Evolutionary conservation across 352 stramenopile genomes (phyloP).

Genomic region (Phytophthora pistaciae): DNA sequence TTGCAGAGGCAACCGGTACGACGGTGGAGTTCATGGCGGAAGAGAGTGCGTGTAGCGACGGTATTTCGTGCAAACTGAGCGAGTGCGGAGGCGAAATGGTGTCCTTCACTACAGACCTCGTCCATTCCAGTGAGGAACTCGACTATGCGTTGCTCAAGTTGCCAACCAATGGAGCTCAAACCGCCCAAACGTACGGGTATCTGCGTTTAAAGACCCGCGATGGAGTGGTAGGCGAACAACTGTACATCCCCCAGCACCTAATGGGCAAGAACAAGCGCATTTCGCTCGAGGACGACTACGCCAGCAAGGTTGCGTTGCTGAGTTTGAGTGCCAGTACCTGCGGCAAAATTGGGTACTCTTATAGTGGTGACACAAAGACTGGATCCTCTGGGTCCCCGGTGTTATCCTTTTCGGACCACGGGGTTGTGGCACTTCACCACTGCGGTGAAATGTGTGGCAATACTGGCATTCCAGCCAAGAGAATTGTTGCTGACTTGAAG

Average conservation of each 20-base stretch:
- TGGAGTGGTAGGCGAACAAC: conserved; percentile 36
- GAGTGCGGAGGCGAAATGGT: conserved; percentile 45
- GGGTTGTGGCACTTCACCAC: conserved; percentile 72
- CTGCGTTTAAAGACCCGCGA: conserved; percentile 47
- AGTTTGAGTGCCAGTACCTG: conserved; percentile 50
- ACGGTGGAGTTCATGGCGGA: conserved; percentile 73
- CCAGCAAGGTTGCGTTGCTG: conserved; percentile 41
- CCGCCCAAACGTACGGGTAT: conserved; percentile 55
- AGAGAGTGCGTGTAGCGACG: conserved; percentile 30
- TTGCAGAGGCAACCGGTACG: conserved; percentile 39
- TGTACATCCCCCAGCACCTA: conserved; percentile 69
- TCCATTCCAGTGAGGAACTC: conserved; percentile 44
- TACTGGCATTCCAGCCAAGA: conserved; percentile 51
- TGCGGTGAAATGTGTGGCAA: conserved; percentile 68
- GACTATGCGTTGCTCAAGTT: conserved; percentile 70
- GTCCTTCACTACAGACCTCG: conserved; percentile 46
- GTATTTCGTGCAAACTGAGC: conserved; percentile 21
- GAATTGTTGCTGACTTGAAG: conserved; percentile 53
- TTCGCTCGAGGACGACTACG: conserved; percentile 52
- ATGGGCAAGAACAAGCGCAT: conserved; percentile 60
- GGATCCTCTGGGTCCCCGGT: conserved; percentile 73
- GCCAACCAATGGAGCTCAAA: conserved; percentile 13
- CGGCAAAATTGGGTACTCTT: conserved; percentile 47
- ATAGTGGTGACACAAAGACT: conserved; percentile 71
- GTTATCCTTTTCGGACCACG: conserved; percentile 52